Evolutionary conservation across 73 alveolate species (phyloP), one percentile per base, ranked within the genome.

Genomic region (Paramecium biaurelia): DNA sequence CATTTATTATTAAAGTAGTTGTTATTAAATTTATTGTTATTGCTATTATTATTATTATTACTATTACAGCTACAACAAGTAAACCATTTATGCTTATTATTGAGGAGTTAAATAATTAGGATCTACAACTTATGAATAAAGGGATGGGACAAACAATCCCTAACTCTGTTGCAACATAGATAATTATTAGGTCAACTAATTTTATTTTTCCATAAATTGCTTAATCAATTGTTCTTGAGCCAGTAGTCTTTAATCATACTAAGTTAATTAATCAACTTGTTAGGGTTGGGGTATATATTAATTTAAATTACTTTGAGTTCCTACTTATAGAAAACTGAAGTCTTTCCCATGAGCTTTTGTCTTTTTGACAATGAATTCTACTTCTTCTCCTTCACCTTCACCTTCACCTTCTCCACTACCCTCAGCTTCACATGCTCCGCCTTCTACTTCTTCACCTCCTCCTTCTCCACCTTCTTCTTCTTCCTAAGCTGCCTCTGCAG

Each of bases 331-430:
- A 34, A 79, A 79, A 79, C 90, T 79, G 47, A 79, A 79, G 34
- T 79, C 90, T 42, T 79, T 79, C 12, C 74, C 90, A 14, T 42
- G 90, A 12, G 90, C 70, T 42, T 79, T 79, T 4, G 90, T 79
- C 47, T 79, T 79, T 45, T 42, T 79, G 4, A 45, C 56, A 41
- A 79, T 79, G 14, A 79, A 79, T 79, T 79, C 90, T 4, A 26
- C 74, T 42, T 79, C 90, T 45, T 79, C 90, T 20, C 72, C 90
- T 53, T 47, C 59, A 2, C 72, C 90, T 41, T 42, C 90, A 1
- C 20, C 90, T 41, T 76, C 72, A 0, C 74, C 90, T 43, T 79
- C 90, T 43, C 72, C 90, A 8, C 90, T 72, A 14, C 90, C 90
- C 43, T 45, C 86, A 72, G 84, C 34, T 41, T 74, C 87, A 37